Evolutionary conservation across 2,329 filamentous ascomycete genomes (phyloP), one percentile per base, ranked within the genome.

Genomic region (Epichloe sibirici): DNA sequence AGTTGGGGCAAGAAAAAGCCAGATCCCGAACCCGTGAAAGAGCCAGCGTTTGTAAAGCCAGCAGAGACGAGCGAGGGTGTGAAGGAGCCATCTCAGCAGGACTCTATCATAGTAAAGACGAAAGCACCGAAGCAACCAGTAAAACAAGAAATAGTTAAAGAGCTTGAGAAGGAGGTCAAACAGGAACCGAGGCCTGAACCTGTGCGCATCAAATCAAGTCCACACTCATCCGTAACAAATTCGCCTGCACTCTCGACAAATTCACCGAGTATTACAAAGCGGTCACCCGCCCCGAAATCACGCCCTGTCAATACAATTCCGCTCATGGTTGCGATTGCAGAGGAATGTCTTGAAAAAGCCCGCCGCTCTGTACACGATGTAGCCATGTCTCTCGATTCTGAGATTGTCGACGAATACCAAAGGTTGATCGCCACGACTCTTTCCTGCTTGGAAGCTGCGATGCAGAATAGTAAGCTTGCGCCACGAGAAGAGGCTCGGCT

Each of bases 271-370:
- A 67, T 72, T 31, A 64, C 68, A 1, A 73, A 69, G 54, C 68
- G 64, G 49, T 74, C 71, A 2, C 71, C 74, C 2, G 70, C 70
- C 6, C 61, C 68, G 5, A 71, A 71, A 56, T 62, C 67, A 7
- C 64, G 69, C 4, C 71, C 73, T 8, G 64, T 73, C 8, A 78
- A 81, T 52, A 76, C 74, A 0, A 70, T 78, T 3, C 71, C 82
- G 2, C 69, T 90, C 8, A 72, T 90, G 53, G 72, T 88, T 7
- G 78, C 78, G n/a, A 74, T 89, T 13, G 85, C 86, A 2, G 86
- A 91, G 60, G 86, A 91, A 58, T 89, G 86, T 60, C 80, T 90
- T 50, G 70, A 71, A 28, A 82, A 81, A 51, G 87, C 87, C 15
- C 79, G 83, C 55, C 68, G 69, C 17, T 70, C 74, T 2, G 72